Percentiles rank a stretch among this genome's conserved stretches.
Conservation (phyloP, 805 yeast species). For the Candida multigemmis region DNA sequence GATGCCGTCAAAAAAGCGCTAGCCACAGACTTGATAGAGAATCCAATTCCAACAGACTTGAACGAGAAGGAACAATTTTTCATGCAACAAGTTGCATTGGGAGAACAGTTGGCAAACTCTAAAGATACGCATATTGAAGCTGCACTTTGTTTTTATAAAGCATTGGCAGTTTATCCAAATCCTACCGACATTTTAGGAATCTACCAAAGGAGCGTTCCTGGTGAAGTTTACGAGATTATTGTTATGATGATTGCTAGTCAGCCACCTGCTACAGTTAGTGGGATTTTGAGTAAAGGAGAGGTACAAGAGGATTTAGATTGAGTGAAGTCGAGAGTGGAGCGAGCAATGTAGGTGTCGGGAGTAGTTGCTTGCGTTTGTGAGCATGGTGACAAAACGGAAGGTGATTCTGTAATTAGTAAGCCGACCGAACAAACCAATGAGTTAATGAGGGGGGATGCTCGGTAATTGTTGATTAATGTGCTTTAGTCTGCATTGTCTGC, state of each 20-base stretch:
- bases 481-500: too few species aligned
- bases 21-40: conserved; percentile 50
- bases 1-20: conserved; percentile 55
- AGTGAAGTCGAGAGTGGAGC: too few species aligned
- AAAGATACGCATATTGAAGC: conserved; percentile 71
- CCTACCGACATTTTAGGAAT: conserved; percentile 87
- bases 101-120: conserved; percentile 67
- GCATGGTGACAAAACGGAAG: too few species aligned
- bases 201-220: conserved; percentile 83
- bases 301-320: conserved; percentile 25
- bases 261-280: conserved; percentile 76
- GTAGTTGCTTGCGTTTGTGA: too few species aligned
- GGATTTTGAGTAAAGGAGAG: conserved; percentile 42
- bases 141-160: conserved; percentile 89
- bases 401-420: too few species aligned
- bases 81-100: conserved; percentile 73
- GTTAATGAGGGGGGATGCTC: too few species aligned
- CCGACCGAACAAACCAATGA: too few species aligned
- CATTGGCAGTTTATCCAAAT: conserved; percentile 85
- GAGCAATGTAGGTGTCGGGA: too few species aligned
- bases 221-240: conserved; percentile 71
- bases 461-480: too few species aligned
- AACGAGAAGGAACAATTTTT: conserved; percentile 69
- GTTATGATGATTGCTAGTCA: conserved; percentile 84
- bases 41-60: conserved; percentile 69